These are phyloP conservation scores for Aspergillus pseudoglaucus DNA, from an alignment of 2,329 filamentous ascomycete genomes.

Conservation along the genomic window DNA sequence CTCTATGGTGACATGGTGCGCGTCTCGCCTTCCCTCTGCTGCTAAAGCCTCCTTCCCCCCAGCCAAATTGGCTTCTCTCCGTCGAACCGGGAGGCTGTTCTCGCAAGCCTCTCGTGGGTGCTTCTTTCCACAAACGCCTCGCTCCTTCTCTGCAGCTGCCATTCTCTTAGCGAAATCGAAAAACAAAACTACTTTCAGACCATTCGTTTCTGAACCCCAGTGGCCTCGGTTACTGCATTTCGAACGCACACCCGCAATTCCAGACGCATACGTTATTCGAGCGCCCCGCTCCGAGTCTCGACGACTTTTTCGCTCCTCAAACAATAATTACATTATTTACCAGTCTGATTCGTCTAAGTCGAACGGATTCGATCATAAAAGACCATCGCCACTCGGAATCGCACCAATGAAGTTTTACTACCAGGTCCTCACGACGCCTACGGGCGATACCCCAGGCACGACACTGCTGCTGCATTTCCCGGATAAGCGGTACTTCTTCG, in stretches of 20 bases:
- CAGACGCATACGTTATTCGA: slow-evolving; percentile 8
- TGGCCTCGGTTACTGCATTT: background rate
- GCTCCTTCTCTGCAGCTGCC: background rate
- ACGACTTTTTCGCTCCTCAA: background rate
- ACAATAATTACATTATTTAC: slow-evolving; percentile 19
- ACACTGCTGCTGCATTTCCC: slow-evolving; percentile 73
- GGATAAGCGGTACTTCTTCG: slow-evolving; percentile 76
- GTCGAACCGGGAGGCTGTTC: slow-evolving; percentile 22
- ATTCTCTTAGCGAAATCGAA: background rate
- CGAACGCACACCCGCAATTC: background rate
- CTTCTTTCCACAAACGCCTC: background rate
- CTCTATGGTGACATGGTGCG: background rate
- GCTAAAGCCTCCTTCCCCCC: background rate
- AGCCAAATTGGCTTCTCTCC: slow-evolving; percentile 34
- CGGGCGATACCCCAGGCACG: slow-evolving; percentile 79
- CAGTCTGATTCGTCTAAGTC: slow-evolving; percentile 9
- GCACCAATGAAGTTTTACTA: slow-evolving; percentile 63
- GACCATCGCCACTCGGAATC: slow-evolving; percentile 1
- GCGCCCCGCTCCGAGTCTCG: slow-evolving; percentile 5
- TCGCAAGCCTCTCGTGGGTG: slow-evolving; percentile 21
- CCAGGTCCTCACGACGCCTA: slow-evolving; percentile 73
- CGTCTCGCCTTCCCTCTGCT: background rate
- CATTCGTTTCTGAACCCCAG: background rate
- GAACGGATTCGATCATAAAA: slow-evolving; percentile 8
- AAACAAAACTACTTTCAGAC: background rate